Conservation (phyloP, 2,329 filamentous ascomycete genomes). For the Tolypocladium capitatum region DNA sequence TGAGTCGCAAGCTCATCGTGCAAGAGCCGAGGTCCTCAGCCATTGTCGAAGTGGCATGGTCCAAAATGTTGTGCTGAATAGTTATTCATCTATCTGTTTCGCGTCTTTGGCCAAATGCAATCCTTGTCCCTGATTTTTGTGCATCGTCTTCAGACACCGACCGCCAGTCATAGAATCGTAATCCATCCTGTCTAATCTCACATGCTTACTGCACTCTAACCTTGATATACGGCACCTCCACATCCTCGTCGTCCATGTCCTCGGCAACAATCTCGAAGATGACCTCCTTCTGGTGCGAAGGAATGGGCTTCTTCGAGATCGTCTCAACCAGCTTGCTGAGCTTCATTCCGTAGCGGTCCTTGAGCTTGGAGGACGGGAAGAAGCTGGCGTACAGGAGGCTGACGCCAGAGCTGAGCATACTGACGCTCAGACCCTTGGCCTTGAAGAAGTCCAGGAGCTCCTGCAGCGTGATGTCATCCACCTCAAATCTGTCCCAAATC, state of each 20-base stretch:
- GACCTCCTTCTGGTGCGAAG: conserved; percentile 82
- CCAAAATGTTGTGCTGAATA: too few species aligned
- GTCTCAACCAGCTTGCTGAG: conserved; percentile 78
- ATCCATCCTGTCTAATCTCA: conserved; percentile 1
- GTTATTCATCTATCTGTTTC: neutral
- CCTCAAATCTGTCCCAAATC: conserved; percentile 95
- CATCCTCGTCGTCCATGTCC: conserved; percentile 79
- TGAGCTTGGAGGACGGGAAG: conserved; percentile 65
- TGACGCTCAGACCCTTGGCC: conserved; percentile 65
- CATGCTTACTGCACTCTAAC: conserved; percentile 48
- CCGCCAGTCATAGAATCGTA: conserved; percentile 3
- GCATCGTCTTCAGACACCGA: neutral
- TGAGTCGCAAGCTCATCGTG: too few species aligned
- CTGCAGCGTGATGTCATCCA: conserved; percentile 70
- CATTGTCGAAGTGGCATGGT: too few species aligned
- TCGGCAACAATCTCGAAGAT: conserved; percentile 95
- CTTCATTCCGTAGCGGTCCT: conserved; percentile 71
- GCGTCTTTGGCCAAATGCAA: neutral
- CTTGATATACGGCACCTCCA: conserved; percentile 95
- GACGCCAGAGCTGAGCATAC: conserved; percentile 95
- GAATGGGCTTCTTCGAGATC: conserved; percentile 85
- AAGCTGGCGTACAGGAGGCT: conserved; percentile 90
- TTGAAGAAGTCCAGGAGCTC: conserved; percentile 77
- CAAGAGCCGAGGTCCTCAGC: too few species aligned
- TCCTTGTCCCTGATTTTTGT: neutral